Conservation (phyloP, 2,329 filamentous ascomycete genomes). For the Xenoacremonium recifei region DNA sequence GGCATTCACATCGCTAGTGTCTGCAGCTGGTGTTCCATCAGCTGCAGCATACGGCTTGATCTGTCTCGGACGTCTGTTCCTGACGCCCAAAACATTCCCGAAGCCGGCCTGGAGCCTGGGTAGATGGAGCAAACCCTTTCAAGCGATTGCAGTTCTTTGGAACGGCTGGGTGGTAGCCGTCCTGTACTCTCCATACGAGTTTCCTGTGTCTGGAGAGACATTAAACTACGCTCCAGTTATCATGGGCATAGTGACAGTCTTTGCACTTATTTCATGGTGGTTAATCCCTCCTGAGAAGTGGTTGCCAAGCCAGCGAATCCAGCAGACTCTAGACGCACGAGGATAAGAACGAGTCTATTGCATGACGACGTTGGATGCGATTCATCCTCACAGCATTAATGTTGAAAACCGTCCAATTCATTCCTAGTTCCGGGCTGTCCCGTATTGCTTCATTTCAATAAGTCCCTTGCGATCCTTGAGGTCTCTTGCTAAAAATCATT, state of each 20-base stretch:
- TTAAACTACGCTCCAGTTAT: conserved; percentile 52
- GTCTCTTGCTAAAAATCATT: too few species aligned
- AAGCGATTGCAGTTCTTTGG: conserved; percentile 46
- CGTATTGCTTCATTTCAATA: too few species aligned
- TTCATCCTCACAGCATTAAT: too few species aligned
- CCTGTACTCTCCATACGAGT: conserved; percentile 44
- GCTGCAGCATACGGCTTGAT: conserved; percentile 52
- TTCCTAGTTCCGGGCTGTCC: too few species aligned
- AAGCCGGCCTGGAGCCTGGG: conserved; percentile 47
- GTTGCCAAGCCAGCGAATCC: conserved; percentile 43
- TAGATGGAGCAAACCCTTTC: conserved; percentile 43
- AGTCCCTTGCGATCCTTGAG: too few species aligned
- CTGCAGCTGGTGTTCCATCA: conserved; percentile 50
- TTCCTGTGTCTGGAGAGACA: conserved; percentile 40
- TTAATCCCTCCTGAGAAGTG: conserved; percentile 45
- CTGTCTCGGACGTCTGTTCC: conserved; percentile 44
- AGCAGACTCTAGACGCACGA: conserved; percentile 30
- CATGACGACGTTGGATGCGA: too few species aligned
- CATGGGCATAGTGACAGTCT: conserved; percentile 47
- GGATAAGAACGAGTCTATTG: too few species aligned
- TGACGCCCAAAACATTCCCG: conserved; percentile 47
- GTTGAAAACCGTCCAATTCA: too few species aligned
- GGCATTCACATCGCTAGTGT: conserved; percentile 53
- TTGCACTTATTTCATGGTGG: conserved; percentile 47
- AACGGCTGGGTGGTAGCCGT: conserved; percentile 50